Evolutionary conservation across 2,329 filamentous ascomycete genomes (phyloP).

Genomic region (Cadophora sp.): DNA sequence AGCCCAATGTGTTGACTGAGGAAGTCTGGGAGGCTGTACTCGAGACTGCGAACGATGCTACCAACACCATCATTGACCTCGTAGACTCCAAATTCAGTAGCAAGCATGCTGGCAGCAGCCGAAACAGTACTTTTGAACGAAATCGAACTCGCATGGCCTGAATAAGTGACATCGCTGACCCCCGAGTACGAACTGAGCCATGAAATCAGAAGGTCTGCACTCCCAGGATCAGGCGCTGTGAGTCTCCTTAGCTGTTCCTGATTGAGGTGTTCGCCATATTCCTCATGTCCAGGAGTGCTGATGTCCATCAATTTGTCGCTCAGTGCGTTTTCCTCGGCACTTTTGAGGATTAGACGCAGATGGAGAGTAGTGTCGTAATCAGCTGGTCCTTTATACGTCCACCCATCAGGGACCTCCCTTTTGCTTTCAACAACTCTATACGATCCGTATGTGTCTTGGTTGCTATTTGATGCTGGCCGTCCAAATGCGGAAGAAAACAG

Average conservation of each 20-base stretch:
- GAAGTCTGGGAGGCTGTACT: slow-evolving; percentile 47
- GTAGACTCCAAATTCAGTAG: slow-evolving; percentile 40
- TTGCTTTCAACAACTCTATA: slow-evolving; percentile 17
- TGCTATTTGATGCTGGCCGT: neutral
- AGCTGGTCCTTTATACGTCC: slow-evolving; percentile 19
- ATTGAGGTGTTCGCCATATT: slow-evolving; percentile 57
- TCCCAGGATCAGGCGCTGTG: slow-evolving; percentile 48
- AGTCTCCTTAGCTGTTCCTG: slow-evolving; percentile 50
- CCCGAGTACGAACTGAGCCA: slow-evolving; percentile 48
- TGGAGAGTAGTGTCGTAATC: slow-evolving; percentile 12
- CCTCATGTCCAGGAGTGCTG: slow-evolving; percentile 50
- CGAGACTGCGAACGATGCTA: slow-evolving; percentile 45
- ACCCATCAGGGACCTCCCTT: neutral
- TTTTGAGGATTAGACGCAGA: slow-evolving; percentile 22
- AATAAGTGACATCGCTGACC: slow-evolving; percentile 16
- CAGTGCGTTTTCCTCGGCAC: slow-evolving; percentile 3
- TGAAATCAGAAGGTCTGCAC: slow-evolving; percentile 45
- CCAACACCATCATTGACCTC: slow-evolving; percentile 28
- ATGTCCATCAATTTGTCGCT: slow-evolving; percentile 14
- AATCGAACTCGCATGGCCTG: slow-evolving; percentile 19
- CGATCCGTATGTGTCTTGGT: slow-evolving; percentile 12
- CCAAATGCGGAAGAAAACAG: neutral
- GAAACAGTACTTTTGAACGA: slow-evolving; percentile 36
- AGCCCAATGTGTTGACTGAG: slow-evolving; percentile 46
- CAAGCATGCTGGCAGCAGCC: slow-evolving; percentile 35